phyloP scores from a whole-genome alignment of 306 rosid species.

The Cyclanthera cordifolia region DNA sequence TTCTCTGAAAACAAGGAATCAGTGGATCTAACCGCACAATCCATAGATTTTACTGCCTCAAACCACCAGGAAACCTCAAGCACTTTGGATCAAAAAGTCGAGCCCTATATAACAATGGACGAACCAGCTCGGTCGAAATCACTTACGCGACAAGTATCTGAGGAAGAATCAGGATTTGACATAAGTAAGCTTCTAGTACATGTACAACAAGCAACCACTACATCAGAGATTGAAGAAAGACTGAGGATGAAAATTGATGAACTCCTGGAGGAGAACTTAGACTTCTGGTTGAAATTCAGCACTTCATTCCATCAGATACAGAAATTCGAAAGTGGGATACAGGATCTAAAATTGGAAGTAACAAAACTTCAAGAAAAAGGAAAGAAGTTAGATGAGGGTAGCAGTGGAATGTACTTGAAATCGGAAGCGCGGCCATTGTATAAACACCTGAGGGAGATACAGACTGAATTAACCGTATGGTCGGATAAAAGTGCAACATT shows the following conservation, averaged over 20 bases:
- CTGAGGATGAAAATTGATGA: constrained; percentile 60
- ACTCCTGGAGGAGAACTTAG: constrained; percentile 78
- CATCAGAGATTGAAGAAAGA: constrained; percentile 51
- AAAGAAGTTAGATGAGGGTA: constrained; percentile 33
- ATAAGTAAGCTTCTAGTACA: constrained; percentile 23
- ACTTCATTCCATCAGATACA: constrained; percentile 58
- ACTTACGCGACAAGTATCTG: not conserved
- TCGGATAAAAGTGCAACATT: constrained; percentile 34
- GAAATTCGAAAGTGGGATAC: constrained; percentile 45
- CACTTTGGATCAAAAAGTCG: not conserved
- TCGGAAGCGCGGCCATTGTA: constrained; percentile 77
- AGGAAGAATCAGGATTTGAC: constrained; percentile 8
- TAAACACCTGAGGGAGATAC: constrained; percentile 74
- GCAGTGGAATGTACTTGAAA: constrained; percentile 23
- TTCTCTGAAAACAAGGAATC: constrained; percentile 33
- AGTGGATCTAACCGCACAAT: constrained; percentile 21
- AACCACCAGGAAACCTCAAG: constrained; percentile 5
- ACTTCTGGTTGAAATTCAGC: constrained; percentile 79
- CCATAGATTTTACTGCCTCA: constrained; percentile 17
- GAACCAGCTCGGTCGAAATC: not conserved
- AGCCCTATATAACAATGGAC: not conserved
- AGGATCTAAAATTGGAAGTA: constrained; percentile 50
- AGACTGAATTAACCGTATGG: constrained; percentile 60
- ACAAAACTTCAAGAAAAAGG: constrained; percentile 37
- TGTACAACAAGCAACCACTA: constrained; percentile 22